phyloP scores from a whole-genome alignment of 2,329 filamentous ascomycete species.

The Didymella lethalis region DNA sequence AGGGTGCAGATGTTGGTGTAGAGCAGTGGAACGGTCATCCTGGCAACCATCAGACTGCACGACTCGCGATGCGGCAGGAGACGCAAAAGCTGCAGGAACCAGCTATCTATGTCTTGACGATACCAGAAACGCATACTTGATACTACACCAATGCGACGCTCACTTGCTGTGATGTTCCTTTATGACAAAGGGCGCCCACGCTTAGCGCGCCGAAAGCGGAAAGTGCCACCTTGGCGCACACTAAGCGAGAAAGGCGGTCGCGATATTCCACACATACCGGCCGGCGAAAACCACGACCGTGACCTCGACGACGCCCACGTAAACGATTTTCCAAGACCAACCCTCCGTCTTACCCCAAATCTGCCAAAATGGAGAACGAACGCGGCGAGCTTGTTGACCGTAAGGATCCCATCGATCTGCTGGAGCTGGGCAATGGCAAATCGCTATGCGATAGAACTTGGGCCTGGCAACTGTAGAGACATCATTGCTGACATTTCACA shows the following conservation, averaged over 20 bases:
- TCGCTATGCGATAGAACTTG: conserved; percentile 17
- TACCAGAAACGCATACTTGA: background rate
- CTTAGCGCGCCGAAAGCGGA: conserved; percentile 14
- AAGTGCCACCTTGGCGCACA: conserved; percentile 5
- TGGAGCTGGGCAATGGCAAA: background rate
- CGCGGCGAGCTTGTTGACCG: conserved; percentile 98
- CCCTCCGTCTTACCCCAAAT: conserved; percentile 37
- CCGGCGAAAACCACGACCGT: conserved; percentile 20
- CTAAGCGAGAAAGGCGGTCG: conserved; percentile 1
- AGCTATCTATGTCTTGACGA: background rate
- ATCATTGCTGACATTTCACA: conserved; percentile 30
- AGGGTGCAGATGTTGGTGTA: background rate
- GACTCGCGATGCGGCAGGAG: background rate
- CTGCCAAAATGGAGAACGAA: conserved; percentile 96
- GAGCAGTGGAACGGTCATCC: background rate
- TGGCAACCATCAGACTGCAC: background rate
- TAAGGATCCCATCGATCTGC: conserved; percentile 24
- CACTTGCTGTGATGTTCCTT: background rate
- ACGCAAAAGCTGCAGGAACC: background rate
- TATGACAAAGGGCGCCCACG: background rate
- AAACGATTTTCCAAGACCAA: conserved; percentile 34
- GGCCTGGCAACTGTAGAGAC: background rate
- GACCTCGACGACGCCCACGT: conserved; percentile 36
- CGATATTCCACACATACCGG: conserved; percentile 9
- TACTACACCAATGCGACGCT: background rate